Base-by-base conservation (phyloP, 768 basidiomycete species). In the Strobilomyces dryophilus region DNA sequence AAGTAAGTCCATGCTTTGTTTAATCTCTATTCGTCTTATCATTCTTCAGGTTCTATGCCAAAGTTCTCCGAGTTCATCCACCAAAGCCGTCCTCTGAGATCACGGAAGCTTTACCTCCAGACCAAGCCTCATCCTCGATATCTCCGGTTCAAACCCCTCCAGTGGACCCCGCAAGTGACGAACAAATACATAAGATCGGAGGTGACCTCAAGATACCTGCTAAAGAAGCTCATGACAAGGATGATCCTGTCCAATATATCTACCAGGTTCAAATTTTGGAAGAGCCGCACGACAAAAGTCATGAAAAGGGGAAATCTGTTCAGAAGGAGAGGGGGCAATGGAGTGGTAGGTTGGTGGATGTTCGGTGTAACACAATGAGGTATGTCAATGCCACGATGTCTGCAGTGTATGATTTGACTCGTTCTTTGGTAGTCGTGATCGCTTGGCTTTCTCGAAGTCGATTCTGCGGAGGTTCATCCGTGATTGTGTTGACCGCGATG, bases 381-480 rank as follows among this genome's bases (percentile, higher is more conserved):
- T 89, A 61, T 49, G 79, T 70, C 21, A n/a, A 52, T 39, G 14
- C 52, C 54, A 34, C 49, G 39, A 24, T 15, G 18, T 43, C 42
- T 45, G 37, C 45, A 49, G 31, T 44, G 34, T 45, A 34, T 35
- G 34, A 43, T 29, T 52, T 54, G 31, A 43, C 54, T 39, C 36
- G 31, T 47, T 27, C 42, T 52, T 18, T 49, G 18, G 35, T 54
- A 98, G 95, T 64, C 94, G 97, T 55, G 97, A 99, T 69, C 89
- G 95, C 48, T 78, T 95, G 18, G 85, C 92, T 18, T 98, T 98
- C 72, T 95, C 93, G 27, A 98, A 98, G 71, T 94, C 94, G 17
- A 95, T 98, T 61, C 82, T 99, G 27, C 91, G 94, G 58, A 87
- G 94, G 15, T 98, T 95, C 72, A 90, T 99, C 53, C 86, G 92